These are phyloP conservation scores for Marchantia paleacea DNA, from an alignment of 225 moss, liverwort and hornwort genomes.

Conservation along the genomic window DNA sequence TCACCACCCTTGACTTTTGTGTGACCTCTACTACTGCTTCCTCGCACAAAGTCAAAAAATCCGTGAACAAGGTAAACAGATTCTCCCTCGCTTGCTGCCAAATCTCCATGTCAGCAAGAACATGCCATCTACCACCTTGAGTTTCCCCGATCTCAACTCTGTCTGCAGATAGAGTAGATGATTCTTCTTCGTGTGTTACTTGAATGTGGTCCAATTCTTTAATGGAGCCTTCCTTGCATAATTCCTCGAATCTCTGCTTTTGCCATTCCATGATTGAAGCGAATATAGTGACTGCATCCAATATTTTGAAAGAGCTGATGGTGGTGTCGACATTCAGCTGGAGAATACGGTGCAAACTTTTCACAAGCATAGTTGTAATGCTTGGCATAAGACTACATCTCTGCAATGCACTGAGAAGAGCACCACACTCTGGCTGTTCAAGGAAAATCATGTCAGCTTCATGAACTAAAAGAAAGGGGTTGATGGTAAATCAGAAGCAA, in stretches of 20 bases:
- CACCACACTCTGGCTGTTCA: conserved; percentile 64
- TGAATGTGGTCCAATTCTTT: background rate
- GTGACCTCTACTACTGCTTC: conserved; percentile 62
- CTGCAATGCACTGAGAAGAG: conserved; percentile 68
- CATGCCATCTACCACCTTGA: conserved; percentile 10
- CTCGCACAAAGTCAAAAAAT: conserved; percentile 60
- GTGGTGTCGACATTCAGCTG: conserved; percentile 68
- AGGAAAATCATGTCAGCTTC: conserved; percentile 10
- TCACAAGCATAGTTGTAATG: conserved; percentile 65
- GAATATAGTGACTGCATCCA: conserved; percentile 59
- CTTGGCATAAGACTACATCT: conserved; percentile 70
- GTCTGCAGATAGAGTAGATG: background rate
- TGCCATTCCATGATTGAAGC: conserved; percentile 65
- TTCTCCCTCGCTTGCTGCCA: conserved; percentile 65
- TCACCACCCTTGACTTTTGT: conserved; percentile 61
- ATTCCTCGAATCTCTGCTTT: conserved; percentile 38
- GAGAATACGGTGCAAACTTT: conserved; percentile 73
- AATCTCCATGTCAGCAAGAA: conserved; percentile 27
- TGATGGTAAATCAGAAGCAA: background rate
- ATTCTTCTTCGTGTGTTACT: background rate
- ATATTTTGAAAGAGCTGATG: conserved; percentile 57
- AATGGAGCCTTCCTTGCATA: conserved; percentile 11
- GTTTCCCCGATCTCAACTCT: background rate
- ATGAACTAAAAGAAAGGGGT: background rate
- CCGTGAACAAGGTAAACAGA: conserved; percentile 59